phyloP scores from a whole-genome alignment of 2,329 filamentous ascomycete genomes.

The Fusarium succisae region DNA sequence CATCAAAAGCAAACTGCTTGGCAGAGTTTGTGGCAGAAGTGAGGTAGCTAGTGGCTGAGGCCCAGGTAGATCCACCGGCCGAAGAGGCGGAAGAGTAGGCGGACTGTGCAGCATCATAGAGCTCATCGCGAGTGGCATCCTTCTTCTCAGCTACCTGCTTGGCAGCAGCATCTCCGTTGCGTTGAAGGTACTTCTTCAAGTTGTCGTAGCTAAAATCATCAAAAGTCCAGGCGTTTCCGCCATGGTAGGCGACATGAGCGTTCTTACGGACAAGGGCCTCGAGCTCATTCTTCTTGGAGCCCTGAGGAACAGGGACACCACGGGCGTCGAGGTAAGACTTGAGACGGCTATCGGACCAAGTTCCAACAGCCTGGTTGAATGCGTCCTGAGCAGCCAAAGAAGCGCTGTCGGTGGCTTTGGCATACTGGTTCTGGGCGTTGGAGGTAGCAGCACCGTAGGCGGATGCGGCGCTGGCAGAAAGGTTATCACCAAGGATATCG shows the following conservation, averaged over 20 bases:
- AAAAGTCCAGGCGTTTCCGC: slow-evolving; percentile 80
- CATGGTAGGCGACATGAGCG: slow-evolving; percentile 73
- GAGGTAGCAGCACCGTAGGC: slow-evolving; percentile 77
- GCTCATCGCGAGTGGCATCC: slow-evolving; percentile 75
- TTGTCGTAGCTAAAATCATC: slow-evolving; percentile 80
- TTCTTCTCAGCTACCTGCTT: slow-evolving; percentile 70
- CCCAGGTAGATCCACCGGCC: slow-evolving; percentile 66
- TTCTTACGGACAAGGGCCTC: slow-evolving; percentile 78
- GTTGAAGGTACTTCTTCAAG: slow-evolving; percentile 66
- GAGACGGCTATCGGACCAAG: slow-evolving; percentile 80
- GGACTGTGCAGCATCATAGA: slow-evolving; percentile 71
- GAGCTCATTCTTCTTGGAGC: slow-evolving; percentile 76
- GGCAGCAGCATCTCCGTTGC: slow-evolving; percentile 63
- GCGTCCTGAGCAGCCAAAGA: slow-evolving; percentile 69
- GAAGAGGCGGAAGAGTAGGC: slow-evolving; percentile 68
- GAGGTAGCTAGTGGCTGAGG: slow-evolving; percentile 77
- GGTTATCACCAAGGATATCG: slow-evolving; percentile 73
- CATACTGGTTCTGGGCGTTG: slow-evolving; percentile 78
- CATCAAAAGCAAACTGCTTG: slow-evolving; percentile 74
- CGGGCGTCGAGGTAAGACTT: slow-evolving; percentile 83
- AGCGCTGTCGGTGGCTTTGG: slow-evolving; percentile 77
- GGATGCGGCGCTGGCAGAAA: slow-evolving; percentile 65
- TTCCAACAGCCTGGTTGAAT: slow-evolving; percentile 69
- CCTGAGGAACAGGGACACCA: slow-evolving; percentile 78
- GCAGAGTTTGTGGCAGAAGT: slow-evolving; percentile 70